These are phyloP conservation scores for Lactarius vividus DNA, from an alignment of 768 basidiomycete species.

Conservation along the genomic window DNA sequence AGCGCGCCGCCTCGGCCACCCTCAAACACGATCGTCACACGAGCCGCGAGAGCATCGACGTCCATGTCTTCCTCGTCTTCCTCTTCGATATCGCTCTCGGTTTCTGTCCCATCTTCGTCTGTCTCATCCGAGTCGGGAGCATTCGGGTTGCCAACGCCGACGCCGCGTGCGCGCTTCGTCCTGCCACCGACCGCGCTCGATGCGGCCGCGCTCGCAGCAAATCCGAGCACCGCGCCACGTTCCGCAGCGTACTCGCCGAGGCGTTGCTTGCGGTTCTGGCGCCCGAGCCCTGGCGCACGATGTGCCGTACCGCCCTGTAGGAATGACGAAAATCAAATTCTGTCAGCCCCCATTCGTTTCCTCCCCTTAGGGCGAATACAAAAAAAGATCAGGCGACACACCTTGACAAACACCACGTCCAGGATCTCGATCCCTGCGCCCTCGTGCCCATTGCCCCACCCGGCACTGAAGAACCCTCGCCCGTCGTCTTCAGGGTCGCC, in stretches of 20 bases:
- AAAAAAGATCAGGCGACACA: slow-evolving; percentile 35
- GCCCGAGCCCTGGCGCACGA: slow-evolving; percentile 46
- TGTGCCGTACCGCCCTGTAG: slow-evolving; percentile 51
- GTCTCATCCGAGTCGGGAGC: slow-evolving; percentile 19
- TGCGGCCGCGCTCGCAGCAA: slow-evolving; percentile 26
- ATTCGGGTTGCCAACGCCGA: slow-evolving; percentile 7
- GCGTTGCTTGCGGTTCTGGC: slow-evolving; percentile 63
- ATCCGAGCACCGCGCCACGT: slow-evolving; percentile 45
- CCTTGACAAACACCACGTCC: slow-evolving; percentile 60
- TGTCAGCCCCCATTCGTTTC: not conserved
- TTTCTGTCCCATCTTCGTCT: slow-evolving; percentile 11
- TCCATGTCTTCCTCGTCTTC: slow-evolving; percentile 24
- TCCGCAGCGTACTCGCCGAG: slow-evolving; percentile 65
- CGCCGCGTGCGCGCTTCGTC: slow-evolving; percentile 21
- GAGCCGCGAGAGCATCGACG: slow-evolving; percentile 21
- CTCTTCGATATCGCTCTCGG: slow-evolving; percentile 18
- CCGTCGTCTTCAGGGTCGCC: slow-evolving; percentile 54
- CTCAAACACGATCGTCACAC: slow-evolving; percentile 26
- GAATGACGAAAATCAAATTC: not conserved
- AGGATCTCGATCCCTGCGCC: slow-evolving; percentile 75
- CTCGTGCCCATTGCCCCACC: slow-evolving; percentile 79
- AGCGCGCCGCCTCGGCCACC: slow-evolving; percentile 18
- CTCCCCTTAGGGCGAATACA: not conserved
- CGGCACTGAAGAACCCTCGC: slow-evolving; percentile 58
- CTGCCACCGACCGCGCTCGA: slow-evolving; percentile 17